Conservation (phyloP, 495 filamentous ascomycete species). For the Cercophora scortea region DNA sequence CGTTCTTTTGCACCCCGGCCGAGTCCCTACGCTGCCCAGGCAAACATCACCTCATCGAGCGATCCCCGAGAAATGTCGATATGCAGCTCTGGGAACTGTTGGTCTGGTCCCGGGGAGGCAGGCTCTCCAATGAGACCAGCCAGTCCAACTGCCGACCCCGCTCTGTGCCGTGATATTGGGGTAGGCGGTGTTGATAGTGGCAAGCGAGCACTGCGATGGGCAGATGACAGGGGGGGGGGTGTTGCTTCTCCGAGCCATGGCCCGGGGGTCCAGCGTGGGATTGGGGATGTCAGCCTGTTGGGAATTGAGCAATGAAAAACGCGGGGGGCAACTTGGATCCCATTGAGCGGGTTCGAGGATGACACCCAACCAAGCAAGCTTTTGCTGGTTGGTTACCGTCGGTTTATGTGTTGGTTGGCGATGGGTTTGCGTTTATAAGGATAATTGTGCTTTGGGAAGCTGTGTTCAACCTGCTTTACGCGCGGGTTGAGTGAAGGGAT, state of each 20-base stretch:
- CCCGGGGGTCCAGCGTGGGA: too few species aligned
- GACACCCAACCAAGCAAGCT: too few species aligned
- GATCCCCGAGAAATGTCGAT: neutral
- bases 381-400: too few species aligned
- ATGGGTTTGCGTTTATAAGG: neutral
- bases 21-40: neutral
- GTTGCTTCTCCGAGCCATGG: too few species aligned
- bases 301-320: too few species aligned
- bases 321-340: too few species aligned
- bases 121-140: slow-evolving; percentile 5
- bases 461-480: too few species aligned
- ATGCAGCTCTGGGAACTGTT: neutral
- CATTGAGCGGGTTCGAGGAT: too few species aligned
- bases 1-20: neutral
- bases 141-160: slow-evolving; percentile 16
- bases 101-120: neutral
- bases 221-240: too few species aligned
- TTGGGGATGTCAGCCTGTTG: too few species aligned
- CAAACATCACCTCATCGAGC: neutral
- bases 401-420: neutral
- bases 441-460: neutral
- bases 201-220: too few species aligned
- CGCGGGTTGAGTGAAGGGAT: too few species aligned
- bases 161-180: slow-evolving; percentile 9
- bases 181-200: neutral